These are phyloP conservation scores for Yamadazyma aaseri DNA, from an alignment of 1,139 yeast species.

Conservation along the genomic window DNA sequence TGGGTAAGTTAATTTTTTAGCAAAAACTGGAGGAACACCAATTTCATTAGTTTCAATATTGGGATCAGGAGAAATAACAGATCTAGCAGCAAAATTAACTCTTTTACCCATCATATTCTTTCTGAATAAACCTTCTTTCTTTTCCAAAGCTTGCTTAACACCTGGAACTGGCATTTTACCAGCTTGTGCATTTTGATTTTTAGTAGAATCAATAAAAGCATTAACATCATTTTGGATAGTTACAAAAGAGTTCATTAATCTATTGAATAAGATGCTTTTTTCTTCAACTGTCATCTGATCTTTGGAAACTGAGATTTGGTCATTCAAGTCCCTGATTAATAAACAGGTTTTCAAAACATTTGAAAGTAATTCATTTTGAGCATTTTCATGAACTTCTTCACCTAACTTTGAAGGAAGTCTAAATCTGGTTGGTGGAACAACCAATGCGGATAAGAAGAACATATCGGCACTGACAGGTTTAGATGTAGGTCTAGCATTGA, in stretches of 20 bases:
- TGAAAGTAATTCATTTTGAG: slow-evolving; percentile 85
- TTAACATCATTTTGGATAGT: slow-evolving; percentile 94
- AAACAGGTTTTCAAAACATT: slow-evolving; percentile 77
- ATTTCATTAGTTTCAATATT: slow-evolving; percentile 96
- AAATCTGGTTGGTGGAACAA: slow-evolving; percentile 96
- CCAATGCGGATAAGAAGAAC: slow-evolving; percentile 82
- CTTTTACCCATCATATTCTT: slow-evolving; percentile 99
- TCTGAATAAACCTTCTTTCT: slow-evolving; percentile 97
- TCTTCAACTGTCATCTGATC: slow-evolving; percentile 61
- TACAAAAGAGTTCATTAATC: slow-evolving; percentile 93
- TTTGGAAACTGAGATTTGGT: slow-evolving; percentile 65
- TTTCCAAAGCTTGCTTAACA: slow-evolving; percentile 94
- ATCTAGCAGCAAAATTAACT: slow-evolving; percentile 97
- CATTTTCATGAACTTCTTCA: slow-evolving; percentile 91
- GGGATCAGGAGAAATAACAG: slow-evolving; percentile 99
- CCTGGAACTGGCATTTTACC: slow-evolving; percentile 87
- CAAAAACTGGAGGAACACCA: slow-evolving; percentile 99
- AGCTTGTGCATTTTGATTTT: slow-evolving; percentile 70
- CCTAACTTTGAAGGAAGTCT: slow-evolving; percentile 96
- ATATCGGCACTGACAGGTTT: slow-evolving; percentile 70
- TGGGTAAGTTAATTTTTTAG: slow-evolving; percentile 91
- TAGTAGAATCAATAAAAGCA: slow-evolving; percentile 88
- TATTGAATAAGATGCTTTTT: slow-evolving; percentile 74
- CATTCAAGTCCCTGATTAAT: slow-evolving; percentile 84
- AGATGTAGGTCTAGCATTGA: slow-evolving; percentile 73